These are phyloP conservation scores for Stephania cephalantha DNA, from an alignment of 164 flowering plant species.

Conservation along the genomic window DNA sequence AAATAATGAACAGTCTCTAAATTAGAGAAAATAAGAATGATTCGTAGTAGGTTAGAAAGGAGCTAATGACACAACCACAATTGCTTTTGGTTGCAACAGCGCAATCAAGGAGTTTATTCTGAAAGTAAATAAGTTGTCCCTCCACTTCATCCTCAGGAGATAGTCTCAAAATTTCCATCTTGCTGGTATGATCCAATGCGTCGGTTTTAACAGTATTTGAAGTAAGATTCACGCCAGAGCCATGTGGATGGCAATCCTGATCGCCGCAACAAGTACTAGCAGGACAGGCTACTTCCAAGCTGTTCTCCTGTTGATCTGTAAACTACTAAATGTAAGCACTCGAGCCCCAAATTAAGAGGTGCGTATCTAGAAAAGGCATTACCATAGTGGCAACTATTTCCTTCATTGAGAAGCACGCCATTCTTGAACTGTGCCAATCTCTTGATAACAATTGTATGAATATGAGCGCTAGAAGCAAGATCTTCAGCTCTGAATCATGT, in stretches of 20 bases:
- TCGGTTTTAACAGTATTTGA: slow-evolving; percentile 26
- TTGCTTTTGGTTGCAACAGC: slow-evolving; percentile 46
- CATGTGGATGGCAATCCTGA: slow-evolving; percentile 18
- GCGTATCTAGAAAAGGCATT: slow-evolving; percentile 9
- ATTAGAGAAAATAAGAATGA: not conserved
- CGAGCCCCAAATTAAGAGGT: slow-evolving; percentile 1
- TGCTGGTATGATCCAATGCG: slow-evolving; percentile 43
- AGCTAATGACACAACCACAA: slow-evolving; percentile 40
- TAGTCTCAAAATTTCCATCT: slow-evolving; percentile 39
- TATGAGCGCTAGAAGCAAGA: slow-evolving; percentile 21
- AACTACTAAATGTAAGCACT: slow-evolving; percentile 10
- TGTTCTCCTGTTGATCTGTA: slow-evolving; percentile 34
- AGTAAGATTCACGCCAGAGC: slow-evolving; percentile 16
- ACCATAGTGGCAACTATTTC: slow-evolving; percentile 25
- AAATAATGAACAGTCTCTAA: not conserved
- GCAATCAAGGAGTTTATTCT: slow-evolving; percentile 51
- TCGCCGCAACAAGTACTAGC: slow-evolving; percentile 26
- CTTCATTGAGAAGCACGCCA: slow-evolving; percentile 15
- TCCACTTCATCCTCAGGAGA: slow-evolving; percentile 87
- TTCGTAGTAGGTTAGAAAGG: not conserved
- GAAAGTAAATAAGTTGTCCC: slow-evolving; percentile 77
- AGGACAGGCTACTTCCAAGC: slow-evolving; percentile 25
- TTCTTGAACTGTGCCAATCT: slow-evolving; percentile 36
- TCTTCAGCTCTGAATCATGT: slow-evolving; percentile 34
- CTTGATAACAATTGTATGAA: slow-evolving; percentile 48